A percentile compares a stretch with the other conserved stretches of the same genome.
Conservation (phyloP, 306 rosid genomes). For the Prunus dulcis region DNA sequence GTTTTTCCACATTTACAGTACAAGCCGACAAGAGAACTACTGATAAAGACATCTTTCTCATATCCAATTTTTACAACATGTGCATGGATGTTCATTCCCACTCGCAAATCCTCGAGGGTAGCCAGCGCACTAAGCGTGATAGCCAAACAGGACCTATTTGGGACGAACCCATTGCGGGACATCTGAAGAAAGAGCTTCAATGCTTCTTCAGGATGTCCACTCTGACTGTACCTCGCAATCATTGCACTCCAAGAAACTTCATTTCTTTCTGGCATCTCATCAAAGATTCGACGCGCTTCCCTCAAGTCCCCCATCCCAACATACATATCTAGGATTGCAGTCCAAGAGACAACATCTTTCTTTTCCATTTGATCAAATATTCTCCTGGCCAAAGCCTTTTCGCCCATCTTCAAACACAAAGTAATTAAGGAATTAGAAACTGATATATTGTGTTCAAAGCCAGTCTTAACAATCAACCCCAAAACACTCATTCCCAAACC, state of each 20-base stretch:
- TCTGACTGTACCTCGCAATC: slow-evolving; percentile 17
- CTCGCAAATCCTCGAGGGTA: slow-evolving; percentile 2
- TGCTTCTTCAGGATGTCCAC: slow-evolving; percentile 11
- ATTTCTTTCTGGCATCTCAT: slow-evolving; percentile 19
- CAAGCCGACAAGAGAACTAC: slow-evolving; percentile 7
- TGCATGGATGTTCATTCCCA: slow-evolving; percentile 18
- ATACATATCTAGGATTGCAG: slow-evolving; percentile 16
- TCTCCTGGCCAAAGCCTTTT: slow-evolving; percentile 12
- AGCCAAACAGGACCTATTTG: slow-evolving; percentile 16
- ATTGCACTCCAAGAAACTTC: slow-evolving; percentile 23
- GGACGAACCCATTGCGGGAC: neutral
- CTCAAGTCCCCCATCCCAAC: slow-evolving; percentile 13
- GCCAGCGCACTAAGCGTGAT: slow-evolving; percentile 12
- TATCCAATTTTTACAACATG: slow-evolving; percentile 9
- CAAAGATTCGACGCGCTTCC: slow-evolving; percentile 11
- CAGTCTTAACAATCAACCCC: slow-evolving; percentile 16
- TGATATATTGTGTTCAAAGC: slow-evolving; percentile 9
- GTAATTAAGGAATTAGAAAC: slow-evolving; percentile 13
- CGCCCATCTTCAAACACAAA: slow-evolving; percentile 6
- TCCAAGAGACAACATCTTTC: slow-evolving; percentile 20
- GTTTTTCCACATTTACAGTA: slow-evolving; percentile 17
- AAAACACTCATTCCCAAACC: slow-evolving; percentile 13
- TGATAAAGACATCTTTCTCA: slow-evolving; percentile 6
- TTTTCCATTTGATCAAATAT: slow-evolving; percentile 17
- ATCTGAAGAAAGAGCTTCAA: slow-evolving; percentile 14